phyloP scores from a whole-genome alignment of 75 land plant genomes.

The Gnetum montanum region DNA sequence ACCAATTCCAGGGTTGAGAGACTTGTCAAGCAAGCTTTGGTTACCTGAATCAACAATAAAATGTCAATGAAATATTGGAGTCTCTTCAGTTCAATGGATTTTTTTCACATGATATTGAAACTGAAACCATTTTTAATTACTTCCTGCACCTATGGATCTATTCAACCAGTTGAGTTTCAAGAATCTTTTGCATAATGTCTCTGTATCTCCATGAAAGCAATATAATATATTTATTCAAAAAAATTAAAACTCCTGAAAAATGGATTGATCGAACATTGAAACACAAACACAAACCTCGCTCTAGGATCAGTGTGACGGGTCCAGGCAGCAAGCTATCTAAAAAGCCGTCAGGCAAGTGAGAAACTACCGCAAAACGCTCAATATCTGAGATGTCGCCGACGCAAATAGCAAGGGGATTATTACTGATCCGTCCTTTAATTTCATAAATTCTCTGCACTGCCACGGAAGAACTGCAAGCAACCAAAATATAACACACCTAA shows the following conservation, averaged over 20 bases:
- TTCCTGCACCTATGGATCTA: too few relatives aligned
- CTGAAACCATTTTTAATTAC: too few relatives aligned
- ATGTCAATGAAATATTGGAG: too few relatives aligned
- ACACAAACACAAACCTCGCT: slow-evolving; percentile 43
- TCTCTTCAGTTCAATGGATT: too few relatives aligned
- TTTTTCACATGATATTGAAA: too few relatives aligned
- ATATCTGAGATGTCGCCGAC: slow-evolving; percentile 79
- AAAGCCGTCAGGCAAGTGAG: slow-evolving; percentile 73
- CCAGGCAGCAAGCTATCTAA: slow-evolving; percentile 80
- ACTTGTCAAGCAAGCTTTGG: slow-evolving; percentile 56
- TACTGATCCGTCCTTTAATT: slow-evolving; percentile 78
- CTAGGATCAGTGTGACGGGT: slow-evolving; percentile 82
- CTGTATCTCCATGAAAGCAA: too few relatives aligned
- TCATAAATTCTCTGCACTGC: slow-evolving; percentile 81
- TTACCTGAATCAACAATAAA: slow-evolving; percentile 59
- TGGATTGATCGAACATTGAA: neutral
- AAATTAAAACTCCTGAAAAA: too few relatives aligned
- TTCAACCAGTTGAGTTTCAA: too few relatives aligned
- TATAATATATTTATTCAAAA: too few relatives aligned
- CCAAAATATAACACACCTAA: too few relatives aligned
- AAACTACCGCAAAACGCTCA: slow-evolving; percentile 47
- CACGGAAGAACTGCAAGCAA: slow-evolving; percentile 69
- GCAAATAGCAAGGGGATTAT: slow-evolving; percentile 84
- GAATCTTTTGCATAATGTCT: too few relatives aligned
- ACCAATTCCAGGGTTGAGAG: slow-evolving; percentile 82